Evolutionary conservation across 495 filamentous ascomycete genomes (phyloP), one percentile per base, ranked within the genome.

Genomic region (Clavariopsis aquatica): DNA sequence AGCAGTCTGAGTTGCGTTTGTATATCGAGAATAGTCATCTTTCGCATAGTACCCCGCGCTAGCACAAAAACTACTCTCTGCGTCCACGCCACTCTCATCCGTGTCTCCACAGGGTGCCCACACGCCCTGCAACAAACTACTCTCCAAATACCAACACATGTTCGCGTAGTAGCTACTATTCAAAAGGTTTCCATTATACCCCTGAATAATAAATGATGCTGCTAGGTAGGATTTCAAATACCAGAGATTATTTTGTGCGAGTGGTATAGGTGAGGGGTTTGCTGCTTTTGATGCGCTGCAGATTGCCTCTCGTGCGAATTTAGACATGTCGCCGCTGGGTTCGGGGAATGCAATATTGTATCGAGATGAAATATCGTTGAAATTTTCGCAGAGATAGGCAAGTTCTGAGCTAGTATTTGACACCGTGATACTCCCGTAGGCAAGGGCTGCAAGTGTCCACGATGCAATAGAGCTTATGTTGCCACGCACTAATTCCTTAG

Each of bases 71-170:
- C 52, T 56, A 9, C 52, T 38, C 52, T 56, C 52, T 36, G 12
- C 29, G 29, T 56, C 52, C 52, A 56, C 52, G 2, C 15, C 29
- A n/a, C 52, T 24, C 17, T 56, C 27, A 15, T 19, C 15, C 52
- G 52, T 38, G 22, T 56, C 52, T 3, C 24, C 15, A 19, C 27
- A n/a, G 13, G 52, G 52, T 13, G 34, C 29, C 52, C 52, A 56
- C 29, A 56, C 2, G 6, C 52, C 52, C 52, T 19, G n/a, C 9
- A 56, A 29, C 27, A 56, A 38, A 38, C 27, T 36, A 9, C 27
- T 56, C 19, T 56, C 52, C 27, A 56, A 15, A 38, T 34, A 56
- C 52, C 52, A 56, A 28, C 52, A 56, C 52, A 56, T n/a, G 17
- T 56, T 34, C 24, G 52, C 52, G 10, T 31, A 31, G n/a, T 56